phyloP scores from a whole-genome alignment of 2,329 filamentous ascomycete species.

The Trichoderma guizhouense region DNA sequence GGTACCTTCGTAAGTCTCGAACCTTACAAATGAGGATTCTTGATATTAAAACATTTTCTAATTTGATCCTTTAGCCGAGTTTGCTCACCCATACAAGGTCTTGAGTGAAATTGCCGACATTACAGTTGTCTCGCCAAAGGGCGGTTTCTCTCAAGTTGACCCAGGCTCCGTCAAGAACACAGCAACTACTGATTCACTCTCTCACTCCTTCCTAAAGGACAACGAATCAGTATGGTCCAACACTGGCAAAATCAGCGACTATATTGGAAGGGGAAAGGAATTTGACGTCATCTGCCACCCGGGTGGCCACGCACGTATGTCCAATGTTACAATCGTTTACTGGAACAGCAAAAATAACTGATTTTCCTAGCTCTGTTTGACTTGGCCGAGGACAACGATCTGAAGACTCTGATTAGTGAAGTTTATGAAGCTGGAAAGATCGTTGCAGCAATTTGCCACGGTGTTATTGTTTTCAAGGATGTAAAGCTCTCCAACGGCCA shows the following conservation, averaged over 20 bases:
- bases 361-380: not conserved
- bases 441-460: not conserved
- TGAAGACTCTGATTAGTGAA: not conserved
- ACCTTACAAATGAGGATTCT: not conserved
- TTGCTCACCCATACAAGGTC: not conserved
- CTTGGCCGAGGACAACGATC: not conserved
- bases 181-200: not conserved
- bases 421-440: not conserved
- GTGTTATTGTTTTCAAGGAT: not conserved
- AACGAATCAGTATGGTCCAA: not conserved
- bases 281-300: not conserved
- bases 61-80: not conserved
- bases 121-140: not conserved
- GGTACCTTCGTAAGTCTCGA: not conserved
- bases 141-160: not conserved
- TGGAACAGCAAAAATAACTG: not conserved
- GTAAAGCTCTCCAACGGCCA: not conserved
- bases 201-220: not conserved
- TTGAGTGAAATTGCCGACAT: not conserved
- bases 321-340: not conserved
- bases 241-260: not conserved
- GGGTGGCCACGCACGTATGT: not conserved
- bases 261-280: not conserved
- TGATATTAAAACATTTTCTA: not conserved
- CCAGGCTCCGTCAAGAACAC: not conserved